Evolutionary conservation across 2,329 filamentous ascomycete genomes (phyloP).

Genomic region (Penicillium sp.): DNA sequence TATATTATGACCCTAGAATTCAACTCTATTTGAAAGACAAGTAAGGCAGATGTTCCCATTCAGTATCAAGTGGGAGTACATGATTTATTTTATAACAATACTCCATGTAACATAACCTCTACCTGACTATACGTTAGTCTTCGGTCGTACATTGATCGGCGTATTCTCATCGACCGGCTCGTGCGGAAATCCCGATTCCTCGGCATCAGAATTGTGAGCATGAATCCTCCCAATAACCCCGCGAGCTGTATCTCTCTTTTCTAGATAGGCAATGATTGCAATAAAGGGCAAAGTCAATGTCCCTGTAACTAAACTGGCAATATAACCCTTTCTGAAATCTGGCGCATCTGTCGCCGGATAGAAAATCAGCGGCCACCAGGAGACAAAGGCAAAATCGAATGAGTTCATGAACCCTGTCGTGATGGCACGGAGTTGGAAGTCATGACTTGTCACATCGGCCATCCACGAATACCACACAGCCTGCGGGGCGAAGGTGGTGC

Average conservation of each 20-base stretch:
- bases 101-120: background rate
- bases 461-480: slow-evolving; percentile 52
- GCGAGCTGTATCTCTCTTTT: slow-evolving; percentile 19
- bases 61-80: background rate
- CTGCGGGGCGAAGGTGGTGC: slow-evolving; percentile 48
- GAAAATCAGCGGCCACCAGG: slow-evolving; percentile 45
- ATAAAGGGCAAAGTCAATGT: slow-evolving; percentile 39
- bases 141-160: background rate
- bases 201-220: background rate
- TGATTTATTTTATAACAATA: background rate
- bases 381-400: slow-evolving; percentile 46
- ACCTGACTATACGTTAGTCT: background rate
- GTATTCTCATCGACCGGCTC: background rate
- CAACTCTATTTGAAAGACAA: background rate
- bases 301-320: slow-evolving; percentile 43
- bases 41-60: background rate
- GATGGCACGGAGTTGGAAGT: slow-evolving; percentile 45
- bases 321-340: slow-evolving; percentile 41
- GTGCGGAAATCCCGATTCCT: background rate
- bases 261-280: slow-evolving; percentile 39
- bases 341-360: slow-evolving; percentile 45
- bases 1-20: slow-evolving; percentile 14
- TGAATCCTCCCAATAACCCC: slow-evolving; percentile 12
- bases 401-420: slow-evolving; percentile 49
- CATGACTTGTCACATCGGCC: slow-evolving; percentile 40